These are phyloP conservation scores for Davidsoniella eucalypti DNA, from an alignment of 2,329 filamentous ascomycete genomes.

Conservation along the genomic window DNA sequence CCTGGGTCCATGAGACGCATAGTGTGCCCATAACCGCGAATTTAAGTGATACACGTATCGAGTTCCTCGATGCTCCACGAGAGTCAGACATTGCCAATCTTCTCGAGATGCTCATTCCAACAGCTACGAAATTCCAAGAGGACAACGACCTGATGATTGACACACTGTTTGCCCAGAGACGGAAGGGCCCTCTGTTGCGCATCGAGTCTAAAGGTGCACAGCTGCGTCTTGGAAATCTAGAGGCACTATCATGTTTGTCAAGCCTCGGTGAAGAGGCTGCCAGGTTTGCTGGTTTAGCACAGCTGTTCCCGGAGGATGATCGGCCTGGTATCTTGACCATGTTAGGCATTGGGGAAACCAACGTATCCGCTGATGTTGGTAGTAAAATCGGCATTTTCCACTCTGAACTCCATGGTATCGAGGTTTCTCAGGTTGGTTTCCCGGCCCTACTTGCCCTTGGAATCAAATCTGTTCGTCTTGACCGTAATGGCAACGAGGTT, in stretches of 20 bases:
- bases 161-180: conserved; percentile 68
- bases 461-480: conserved; percentile 43
- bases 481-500: conserved; percentile 51
- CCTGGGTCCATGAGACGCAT: conserved; percentile 29
- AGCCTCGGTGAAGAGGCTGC: conserved; percentile 62
- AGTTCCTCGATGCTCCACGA: conserved; percentile 57
- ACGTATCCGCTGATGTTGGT: conserved; percentile 46
- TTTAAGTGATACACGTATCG: conserved; percentile 49
- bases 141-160: conserved; percentile 93
- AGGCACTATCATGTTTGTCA: conserved; percentile 50
- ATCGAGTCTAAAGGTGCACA: conserved; percentile 49
- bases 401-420: conserved; percentile 42
- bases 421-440: conserved; percentile 67
- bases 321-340: conserved; percentile 74
- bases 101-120: conserved; percentile 75
- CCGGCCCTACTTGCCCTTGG: conserved; percentile 72
- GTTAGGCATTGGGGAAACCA: conserved; percentile 45
- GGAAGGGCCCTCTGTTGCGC: conserved; percentile 70
- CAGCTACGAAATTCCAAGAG: conserved; percentile 73
- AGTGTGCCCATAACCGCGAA: conserved; percentile 45
- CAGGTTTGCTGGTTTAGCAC: conserved; percentile 72
- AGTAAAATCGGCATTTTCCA: conserved; percentile 50
- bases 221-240: conserved; percentile 43
- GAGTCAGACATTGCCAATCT: conserved; percentile 69
- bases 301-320: conserved; percentile 92